Evolutionary conservation across 495 filamentous ascomycete species (phyloP), one percentile per base, ranked within the genome.

Genomic region (Astrocystis sublimbata): DNA sequence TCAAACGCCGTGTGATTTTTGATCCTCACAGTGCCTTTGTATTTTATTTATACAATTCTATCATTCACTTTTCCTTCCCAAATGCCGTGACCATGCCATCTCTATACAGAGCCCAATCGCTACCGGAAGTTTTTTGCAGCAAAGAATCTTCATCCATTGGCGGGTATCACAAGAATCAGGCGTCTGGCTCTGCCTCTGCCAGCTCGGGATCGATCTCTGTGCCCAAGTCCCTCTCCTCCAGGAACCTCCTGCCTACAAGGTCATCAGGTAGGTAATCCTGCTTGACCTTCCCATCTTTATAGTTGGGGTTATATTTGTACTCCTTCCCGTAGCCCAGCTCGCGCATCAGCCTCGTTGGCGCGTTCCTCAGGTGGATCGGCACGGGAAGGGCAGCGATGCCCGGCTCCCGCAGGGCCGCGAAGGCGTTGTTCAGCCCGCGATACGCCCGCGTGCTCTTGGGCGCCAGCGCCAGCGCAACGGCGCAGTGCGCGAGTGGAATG

Each of bases 291-390:
- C 94, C 94, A 63, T 92, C 86, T 65, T 80, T 75, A 69, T 91
- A 98, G 66, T 92, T 88, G 1, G 94, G 94, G 68, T 96, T 96
- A 73, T 98, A 98, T 70, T 98, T 98, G 72, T 98, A 98, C 72
- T 90, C 92, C 52, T 82, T 87, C 9, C 94, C 94, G 65, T 91
- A 92, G 1, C 91, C 93, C 49, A 97, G 75, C 69, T 97, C 93
- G 65, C 91, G 90, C 94, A 98, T 96, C 66, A 97, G 68, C 67
- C 85, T 83, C 6, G 94, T 98, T 2, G 93, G 92, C 8, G 93
- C 93, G 73, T 97, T 97, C 43, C 94, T 76, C 53, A 98, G 75
- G 76, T 98, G 94, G 38, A 96, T 72, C 23, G 94, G 94, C 10
- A 98, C 83, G 0, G 92, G 88, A 46, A 96, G 65, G 2, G 83